Evolutionary conservation across 1,284 basidiomycete species (phyloP), one percentile per base, ranked within the genome.

Genomic region (Grifola frondosa): DNA sequence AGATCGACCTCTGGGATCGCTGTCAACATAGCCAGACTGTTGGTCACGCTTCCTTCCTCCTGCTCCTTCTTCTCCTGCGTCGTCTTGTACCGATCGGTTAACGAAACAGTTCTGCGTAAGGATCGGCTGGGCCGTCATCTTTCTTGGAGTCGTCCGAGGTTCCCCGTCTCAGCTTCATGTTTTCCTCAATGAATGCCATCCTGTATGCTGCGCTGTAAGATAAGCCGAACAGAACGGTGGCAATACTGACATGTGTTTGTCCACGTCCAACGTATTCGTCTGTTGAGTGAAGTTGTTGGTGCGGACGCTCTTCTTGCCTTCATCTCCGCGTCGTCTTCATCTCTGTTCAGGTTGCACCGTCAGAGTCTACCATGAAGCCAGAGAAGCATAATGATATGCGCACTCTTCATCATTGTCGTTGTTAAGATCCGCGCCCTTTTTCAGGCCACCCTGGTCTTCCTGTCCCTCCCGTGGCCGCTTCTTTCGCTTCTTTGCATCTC

Each of bases 121-220:
- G 86, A 53, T 92, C 86, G 15, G 66, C 56, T 6, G 78, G 73
- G 4, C 68, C 69, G 13, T 66, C 61, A 22, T 74, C 69, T 33
- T 66, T 59, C 21, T 74, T 69, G 13, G 74, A 58, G 9, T 66
- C 71, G 9, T 80, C 75, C 19, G 67, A 70, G 15, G 76, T 73
- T 37, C 76, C 78, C 52, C 81, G 77, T n/a, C 84, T 84, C 35
- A 91, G 79, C 58, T 80, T 84, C 59, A 99, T 76, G 63, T 97
- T 97, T 57, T 88, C 81, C 60, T 98, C 96, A 44, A 98, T 98
- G 59, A 96, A 98, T 2, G 86, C 90, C 90, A 98, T 94, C 95
- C 94, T 97, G 58, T 7, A 33, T 20, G 12, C n/a, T n/a, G n/a
- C n/a, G n/a, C n/a, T n/a, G n/a, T n/a, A 19, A 42, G 7, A 16